Evolutionary conservation across 2,329 filamentous ascomycete species (phyloP).

Genomic region (Aciculosporium take): DNA sequence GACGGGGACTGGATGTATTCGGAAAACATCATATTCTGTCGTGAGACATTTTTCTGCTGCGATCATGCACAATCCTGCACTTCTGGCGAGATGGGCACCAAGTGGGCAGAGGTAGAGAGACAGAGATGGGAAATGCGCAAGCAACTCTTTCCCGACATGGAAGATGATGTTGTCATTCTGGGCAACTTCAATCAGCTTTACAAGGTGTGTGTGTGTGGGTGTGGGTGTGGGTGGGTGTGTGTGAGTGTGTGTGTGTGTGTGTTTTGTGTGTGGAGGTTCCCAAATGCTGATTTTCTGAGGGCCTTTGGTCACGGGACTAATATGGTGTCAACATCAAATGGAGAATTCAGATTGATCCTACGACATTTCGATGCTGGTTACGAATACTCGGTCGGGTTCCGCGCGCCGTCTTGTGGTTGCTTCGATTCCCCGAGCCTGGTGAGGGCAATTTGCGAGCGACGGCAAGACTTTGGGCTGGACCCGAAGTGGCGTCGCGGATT

Average conservation of each 20-base stretch:
- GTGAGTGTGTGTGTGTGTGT: no score
- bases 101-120: constrained; percentile 72
- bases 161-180: constrained; percentile 76
- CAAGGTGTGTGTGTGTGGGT: no score
- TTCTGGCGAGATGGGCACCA: constrained; percentile 47
- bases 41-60: constrained; percentile 95
- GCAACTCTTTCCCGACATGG: constrained; percentile 70
- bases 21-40: constrained; percentile 90
- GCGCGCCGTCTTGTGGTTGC: constrained; percentile 82
- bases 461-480: constrained; percentile 69
- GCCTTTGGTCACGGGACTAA: no score
- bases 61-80: constrained; percentile 89
- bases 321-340: neutral
- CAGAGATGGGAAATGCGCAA: constrained; percentile 87
- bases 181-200: constrained; percentile 98
- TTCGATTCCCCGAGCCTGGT: constrained; percentile 90
- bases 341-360: constrained; percentile 83
- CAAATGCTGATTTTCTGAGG: no score
- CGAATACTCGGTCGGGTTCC: constrained; percentile 76
- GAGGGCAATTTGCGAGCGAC: constrained; percentile 73
- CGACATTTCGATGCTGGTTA: constrained; percentile 89
- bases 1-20: constrained; percentile 82
- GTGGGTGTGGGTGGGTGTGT: no score
- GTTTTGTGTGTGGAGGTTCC: no score
- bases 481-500: constrained; percentile 72